Evolutionary conservation across 805 yeast genomes (phyloP).

Genomic region (Ogataea methanolica): DNA sequence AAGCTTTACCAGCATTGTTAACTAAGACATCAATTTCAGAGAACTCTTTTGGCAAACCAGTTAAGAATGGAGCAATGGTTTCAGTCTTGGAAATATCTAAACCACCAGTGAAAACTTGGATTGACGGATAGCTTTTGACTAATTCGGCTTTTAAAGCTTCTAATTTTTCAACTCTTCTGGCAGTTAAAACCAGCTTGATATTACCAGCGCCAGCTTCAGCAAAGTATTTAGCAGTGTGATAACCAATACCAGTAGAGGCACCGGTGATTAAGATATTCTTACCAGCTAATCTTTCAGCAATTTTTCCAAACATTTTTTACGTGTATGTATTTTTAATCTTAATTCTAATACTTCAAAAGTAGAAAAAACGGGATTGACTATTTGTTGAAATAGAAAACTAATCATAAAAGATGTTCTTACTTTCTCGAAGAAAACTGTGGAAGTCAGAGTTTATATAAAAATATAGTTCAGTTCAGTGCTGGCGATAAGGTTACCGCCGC

Average conservation of each 20-base stretch:
- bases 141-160: conserved; percentile 35
- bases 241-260: conserved; percentile 94
- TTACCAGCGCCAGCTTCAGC: conserved; percentile 58
- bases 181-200: conserved; percentile 45
- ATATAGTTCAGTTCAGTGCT: no score
- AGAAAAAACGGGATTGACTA: background rate
- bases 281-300: conserved; percentile 75
- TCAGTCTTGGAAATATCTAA: conserved; percentile 39
- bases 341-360: background rate
- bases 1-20: conserved; percentile 77
- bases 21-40: conserved; percentile 59
- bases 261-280: conserved; percentile 89
- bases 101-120: conserved; percentile 30
- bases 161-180: conserved; percentile 48
- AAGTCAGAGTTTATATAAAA: no score
- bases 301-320: conserved; percentile 34
- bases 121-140: conserved; percentile 29
- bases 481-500: no score
- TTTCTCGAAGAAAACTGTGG: no score
- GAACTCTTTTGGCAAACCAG: conserved; percentile 40
- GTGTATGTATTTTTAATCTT: background rate
- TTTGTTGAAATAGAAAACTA: background rate
- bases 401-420: no score
- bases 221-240: conserved; percentile 83
- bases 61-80: conserved; percentile 42